A percentile compares a stretch with the other conserved stretches of the same genome.
Conservation (phyloP, 805 yeast species). For the Saccharomycopsis schoenii region DNA sequence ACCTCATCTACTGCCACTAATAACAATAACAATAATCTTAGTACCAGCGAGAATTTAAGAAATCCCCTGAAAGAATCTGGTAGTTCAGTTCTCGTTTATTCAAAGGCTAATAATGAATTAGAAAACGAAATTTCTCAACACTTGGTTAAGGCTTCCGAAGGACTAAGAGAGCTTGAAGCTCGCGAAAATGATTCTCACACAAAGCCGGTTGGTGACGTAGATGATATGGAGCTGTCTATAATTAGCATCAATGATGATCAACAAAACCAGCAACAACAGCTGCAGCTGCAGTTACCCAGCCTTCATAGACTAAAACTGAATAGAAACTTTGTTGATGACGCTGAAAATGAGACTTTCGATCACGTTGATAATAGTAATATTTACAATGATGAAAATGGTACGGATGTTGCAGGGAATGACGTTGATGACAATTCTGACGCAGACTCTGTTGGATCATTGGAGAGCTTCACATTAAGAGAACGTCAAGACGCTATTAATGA, state of each 20-base stretch:
- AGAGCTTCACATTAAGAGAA: constrained; percentile 80
- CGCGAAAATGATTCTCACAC: constrained; percentile 20
- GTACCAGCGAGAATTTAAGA: not conserved
- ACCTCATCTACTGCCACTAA: not conserved
- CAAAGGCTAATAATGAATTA: constrained; percentile 10
- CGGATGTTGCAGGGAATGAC: not conserved
- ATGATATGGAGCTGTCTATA: not conserved
- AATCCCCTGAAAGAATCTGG: not conserved
- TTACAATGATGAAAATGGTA: not conserved
- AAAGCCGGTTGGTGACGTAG: not conserved
- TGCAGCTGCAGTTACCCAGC: not conserved
- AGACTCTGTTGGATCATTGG: constrained; percentile 45
- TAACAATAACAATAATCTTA: not conserved
- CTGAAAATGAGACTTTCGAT: not conserved
- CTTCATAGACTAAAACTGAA: not conserved
- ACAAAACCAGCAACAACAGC: not conserved
- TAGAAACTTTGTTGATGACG: constrained; percentile 1
- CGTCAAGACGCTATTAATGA: constrained; percentile 94
- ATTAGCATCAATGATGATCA: not conserved
- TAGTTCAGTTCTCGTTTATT: not conserved
- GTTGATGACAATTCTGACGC: constrained; percentile 24
- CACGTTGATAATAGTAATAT: not conserved
- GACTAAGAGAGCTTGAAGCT: constrained; percentile 21
- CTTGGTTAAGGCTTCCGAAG: constrained; percentile 22
- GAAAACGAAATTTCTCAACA: constrained; percentile 19